phyloP scores from a whole-genome alignment of 257 asterid genomes.

The Jaltomata sinuosa region DNA sequence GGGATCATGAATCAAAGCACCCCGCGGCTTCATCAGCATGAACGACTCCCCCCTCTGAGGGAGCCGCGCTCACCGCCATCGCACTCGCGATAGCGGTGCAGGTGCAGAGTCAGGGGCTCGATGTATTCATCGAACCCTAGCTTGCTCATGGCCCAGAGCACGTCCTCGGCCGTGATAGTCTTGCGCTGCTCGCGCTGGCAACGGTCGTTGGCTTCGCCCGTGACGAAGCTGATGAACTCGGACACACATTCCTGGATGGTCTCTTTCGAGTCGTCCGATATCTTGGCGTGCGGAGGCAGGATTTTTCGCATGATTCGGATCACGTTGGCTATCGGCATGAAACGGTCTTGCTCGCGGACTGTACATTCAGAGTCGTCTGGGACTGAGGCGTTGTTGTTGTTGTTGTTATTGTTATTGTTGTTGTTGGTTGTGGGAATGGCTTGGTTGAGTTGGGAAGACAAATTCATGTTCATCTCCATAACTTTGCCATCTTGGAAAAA shows the following conservation, averaged over 20 bases:
- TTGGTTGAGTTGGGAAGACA: slow-evolving; percentile 24
- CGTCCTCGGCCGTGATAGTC: slow-evolving; percentile 90
- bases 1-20: slow-evolving; percentile 14
- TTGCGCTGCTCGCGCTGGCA: slow-evolving; percentile 94
- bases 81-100: slow-evolving; percentile 62
- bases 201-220: slow-evolving; percentile 86
- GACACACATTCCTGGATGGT: slow-evolving; percentile 89
- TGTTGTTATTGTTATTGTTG: neutral
- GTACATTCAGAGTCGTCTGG: slow-evolving; percentile 40
- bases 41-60: slow-evolving; percentile 39
- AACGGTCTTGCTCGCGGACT: slow-evolving; percentile 85
- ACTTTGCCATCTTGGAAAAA: slow-evolving; percentile 4
- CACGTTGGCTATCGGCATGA: slow-evolving; percentile 92
- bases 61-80: slow-evolving; percentile 70
- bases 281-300: slow-evolving; percentile 74
- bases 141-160: slow-evolving; percentile 96
- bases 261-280: slow-evolving; percentile 89
- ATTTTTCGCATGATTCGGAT: slow-evolving; percentile 78
- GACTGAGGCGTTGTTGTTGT: neutral
- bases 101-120: slow-evolving; percentile 62
- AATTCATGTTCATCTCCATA: slow-evolving; percentile 35
- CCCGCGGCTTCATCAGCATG: slow-evolving; percentile 27
- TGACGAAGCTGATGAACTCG: slow-evolving; percentile 78
- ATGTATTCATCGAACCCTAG: slow-evolving; percentile 84
- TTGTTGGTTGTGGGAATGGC: neutral